Percentiles rank a stretch among this genome's conserved stretches.
These are phyloP conservation scores for Magnaporthiopsis rhizophila DNA, from an alignment of 2,329 filamentous ascomycete species.

Conservation along the genomic window DNA sequence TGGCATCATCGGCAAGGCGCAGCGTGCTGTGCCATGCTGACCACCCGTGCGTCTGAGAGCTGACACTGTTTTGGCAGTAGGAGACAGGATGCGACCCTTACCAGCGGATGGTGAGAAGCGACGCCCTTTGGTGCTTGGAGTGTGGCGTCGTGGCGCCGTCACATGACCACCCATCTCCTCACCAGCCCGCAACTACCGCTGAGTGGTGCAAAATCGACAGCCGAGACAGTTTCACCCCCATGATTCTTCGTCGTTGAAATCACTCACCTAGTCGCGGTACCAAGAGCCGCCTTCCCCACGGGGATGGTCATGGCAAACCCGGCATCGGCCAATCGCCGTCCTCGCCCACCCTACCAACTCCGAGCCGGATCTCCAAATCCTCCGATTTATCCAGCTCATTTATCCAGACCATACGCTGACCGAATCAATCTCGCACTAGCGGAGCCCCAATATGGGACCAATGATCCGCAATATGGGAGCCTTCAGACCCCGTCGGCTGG, in stretches of 20 bases:
- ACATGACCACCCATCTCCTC: neutral
- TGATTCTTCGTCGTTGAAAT: neutral
- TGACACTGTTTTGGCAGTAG: too few relatives aligned
- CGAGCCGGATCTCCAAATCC: neutral
- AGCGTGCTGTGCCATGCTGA: neutral
- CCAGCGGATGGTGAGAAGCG: too few relatives aligned
- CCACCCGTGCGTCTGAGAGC: too few relatives aligned
- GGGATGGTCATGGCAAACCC: neutral
- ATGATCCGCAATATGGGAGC: neutral
- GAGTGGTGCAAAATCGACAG: neutral
- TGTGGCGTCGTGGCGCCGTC: neutral
- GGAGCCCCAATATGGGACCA: neutral
- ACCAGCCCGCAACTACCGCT: neutral
- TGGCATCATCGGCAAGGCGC: neutral
- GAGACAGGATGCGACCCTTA: too few relatives aligned
- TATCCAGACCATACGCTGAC: neutral
- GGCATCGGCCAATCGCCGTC: neutral
- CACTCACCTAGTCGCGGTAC: neutral
- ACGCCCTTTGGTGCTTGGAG: too few relatives aligned
- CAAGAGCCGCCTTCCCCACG: neutral
- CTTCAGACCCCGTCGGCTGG: too few relatives aligned
- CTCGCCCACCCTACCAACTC: neutral
- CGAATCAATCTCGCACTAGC: neutral
- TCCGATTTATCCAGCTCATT: neutral
- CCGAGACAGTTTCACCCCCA: neutral